Base-by-base conservation (phyloP, 1,284 basidiomycete species). In the Melampsora abietis-canadensis region DNA sequence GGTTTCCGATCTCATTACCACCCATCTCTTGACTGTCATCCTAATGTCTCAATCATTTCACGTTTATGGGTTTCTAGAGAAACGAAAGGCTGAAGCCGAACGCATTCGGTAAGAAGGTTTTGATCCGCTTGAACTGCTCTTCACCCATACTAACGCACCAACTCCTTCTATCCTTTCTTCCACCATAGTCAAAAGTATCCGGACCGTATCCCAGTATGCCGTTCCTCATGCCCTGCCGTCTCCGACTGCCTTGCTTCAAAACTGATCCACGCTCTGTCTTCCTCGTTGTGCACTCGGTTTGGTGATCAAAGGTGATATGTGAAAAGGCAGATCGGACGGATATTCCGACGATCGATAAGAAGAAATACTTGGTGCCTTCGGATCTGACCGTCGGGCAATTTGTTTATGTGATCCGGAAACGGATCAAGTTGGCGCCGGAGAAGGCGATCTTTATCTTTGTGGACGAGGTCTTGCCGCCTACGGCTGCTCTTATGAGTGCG, bases 241-340 rank as follows among this genome's bases (percentile, higher is more conserved):
- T n/a, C n/a, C n/a, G n/a, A n/a, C n/a, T n/a, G n/a, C n/a, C n/a
- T n/a, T n/a, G n/a, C n/a, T n/a, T n/a, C n/a, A n/a, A n/a, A n/a
- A n/a, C n/a, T n/a, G n/a, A n/a, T n/a, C n/a, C n/a, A n/a, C n/a
- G n/a, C n/a, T n/a, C n/a, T n/a, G n/a, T n/a, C n/a, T n/a, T n/a
- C n/a, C n/a, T n/a, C n/a, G n/a, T n/a, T n/a, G n/a, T n/a, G n/a
- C n/a, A n/a, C n/a, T n/a, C n/a, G n/a, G n/a, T n/a, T n/a, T n/a
- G n/a, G n/a, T n/a, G n/a, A n/a, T n/a, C n/a, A n/a, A n/a, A 97
- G 94, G 94, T 98, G 78, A 99, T 99, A 83, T 99, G 96, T 84
- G 96, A 99, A 87, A 98, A 98, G 86, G 95, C 94, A 68, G 95
- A 98, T 85, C 89, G 92, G 82, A 96, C 94, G 75, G 96, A 99